Conservation (phyloP, 2,329 filamentous ascomycete genomes). For the Beauveria australis region DNA sequence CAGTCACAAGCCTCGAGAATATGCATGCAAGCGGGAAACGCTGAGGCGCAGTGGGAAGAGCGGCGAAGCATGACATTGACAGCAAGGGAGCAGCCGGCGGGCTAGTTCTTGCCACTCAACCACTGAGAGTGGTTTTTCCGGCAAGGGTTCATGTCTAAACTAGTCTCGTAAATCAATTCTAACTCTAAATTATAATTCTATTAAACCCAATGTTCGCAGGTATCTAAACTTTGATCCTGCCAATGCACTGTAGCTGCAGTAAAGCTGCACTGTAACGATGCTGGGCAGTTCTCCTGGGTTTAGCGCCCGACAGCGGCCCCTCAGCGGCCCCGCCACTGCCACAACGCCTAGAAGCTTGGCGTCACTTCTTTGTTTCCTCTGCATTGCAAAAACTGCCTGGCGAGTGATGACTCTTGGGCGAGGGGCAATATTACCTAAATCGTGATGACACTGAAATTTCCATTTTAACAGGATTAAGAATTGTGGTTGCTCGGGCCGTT, state of each 20-base stretch:
- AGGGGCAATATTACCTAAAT: background rate
- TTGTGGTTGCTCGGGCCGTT: too few relatives aligned
- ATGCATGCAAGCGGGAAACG: constrained; percentile 1
- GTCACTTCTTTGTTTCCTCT: background rate
- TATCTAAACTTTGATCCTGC: too few relatives aligned
- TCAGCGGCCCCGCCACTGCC: constrained; percentile 11
- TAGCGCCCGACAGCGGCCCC: background rate
- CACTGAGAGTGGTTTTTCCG: background rate
- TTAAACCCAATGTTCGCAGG: background rate
- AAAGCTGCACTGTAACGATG: background rate
- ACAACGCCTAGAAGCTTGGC: constrained; percentile 8
- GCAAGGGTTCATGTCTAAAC: background rate
- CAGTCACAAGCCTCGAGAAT: background rate
- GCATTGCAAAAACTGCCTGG: background rate
- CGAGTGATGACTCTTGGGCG: too few relatives aligned
- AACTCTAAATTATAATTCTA: too few relatives aligned
- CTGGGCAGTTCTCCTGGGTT: background rate
- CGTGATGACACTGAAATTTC: too few relatives aligned
- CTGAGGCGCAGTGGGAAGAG: constrained; percentile 3
- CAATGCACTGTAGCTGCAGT: background rate
- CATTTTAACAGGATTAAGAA: too few relatives aligned
- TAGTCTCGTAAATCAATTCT: background rate
- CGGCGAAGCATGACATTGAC: constrained; percentile 7
- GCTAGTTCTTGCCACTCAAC: background rate
- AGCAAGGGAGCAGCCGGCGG: constrained; percentile 6